A percentile compares a stretch with the other conserved stretches of the same genome.
Conservation (phyloP, 2,329 filamentous ascomycete genomes). For the Scedosporium minutisporum region DNA sequence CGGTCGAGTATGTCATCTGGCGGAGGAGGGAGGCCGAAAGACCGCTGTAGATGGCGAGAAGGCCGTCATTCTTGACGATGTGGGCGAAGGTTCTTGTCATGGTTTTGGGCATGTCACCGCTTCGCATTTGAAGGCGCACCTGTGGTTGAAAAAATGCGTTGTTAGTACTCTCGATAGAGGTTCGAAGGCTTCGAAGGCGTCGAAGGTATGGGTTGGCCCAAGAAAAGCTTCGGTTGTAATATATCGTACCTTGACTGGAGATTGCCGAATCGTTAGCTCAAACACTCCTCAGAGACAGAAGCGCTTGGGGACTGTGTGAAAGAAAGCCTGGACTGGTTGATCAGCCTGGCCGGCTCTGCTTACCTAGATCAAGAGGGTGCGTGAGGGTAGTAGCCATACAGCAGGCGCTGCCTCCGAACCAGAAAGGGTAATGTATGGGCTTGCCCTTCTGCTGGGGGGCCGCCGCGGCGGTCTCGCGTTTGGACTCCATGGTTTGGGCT, state of each 20-base stretch:
- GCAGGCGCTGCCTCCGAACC: conserved; percentile 94
- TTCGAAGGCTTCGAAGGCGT: neutral
- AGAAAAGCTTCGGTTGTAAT: neutral
- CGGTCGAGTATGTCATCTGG: conserved; percentile 92
- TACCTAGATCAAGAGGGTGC: conserved; percentile 86
- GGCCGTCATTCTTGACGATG: conserved; percentile 65
- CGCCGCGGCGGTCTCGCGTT: conserved; percentile 17
- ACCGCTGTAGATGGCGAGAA: conserved; percentile 79
- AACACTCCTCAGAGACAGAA: neutral
- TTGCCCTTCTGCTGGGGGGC: conserved; percentile 23
- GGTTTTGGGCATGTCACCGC: conserved; percentile 61
- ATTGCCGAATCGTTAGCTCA: conserved; percentile 14
- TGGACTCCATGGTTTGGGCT: conserved; percentile 10
- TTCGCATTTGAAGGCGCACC: conserved; percentile 83
- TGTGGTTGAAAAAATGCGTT: conserved; percentile 21
- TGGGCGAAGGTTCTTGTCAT: conserved; percentile 82
- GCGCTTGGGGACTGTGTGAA: neutral
- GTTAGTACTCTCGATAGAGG: neutral
- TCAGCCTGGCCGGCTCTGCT: conserved; percentile 22
- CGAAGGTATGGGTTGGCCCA: neutral
- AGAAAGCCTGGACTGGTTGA: neutral
- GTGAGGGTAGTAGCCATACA: conserved; percentile 87
- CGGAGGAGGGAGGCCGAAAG: conserved; percentile 87
- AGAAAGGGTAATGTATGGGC: conserved; percentile 62
- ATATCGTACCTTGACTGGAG: conserved; percentile 40